Evolutionary conservation across 768 basidiomycete species (phyloP), one percentile per base, ranked within the genome.

Genomic region (Mycena belliarum): DNA sequence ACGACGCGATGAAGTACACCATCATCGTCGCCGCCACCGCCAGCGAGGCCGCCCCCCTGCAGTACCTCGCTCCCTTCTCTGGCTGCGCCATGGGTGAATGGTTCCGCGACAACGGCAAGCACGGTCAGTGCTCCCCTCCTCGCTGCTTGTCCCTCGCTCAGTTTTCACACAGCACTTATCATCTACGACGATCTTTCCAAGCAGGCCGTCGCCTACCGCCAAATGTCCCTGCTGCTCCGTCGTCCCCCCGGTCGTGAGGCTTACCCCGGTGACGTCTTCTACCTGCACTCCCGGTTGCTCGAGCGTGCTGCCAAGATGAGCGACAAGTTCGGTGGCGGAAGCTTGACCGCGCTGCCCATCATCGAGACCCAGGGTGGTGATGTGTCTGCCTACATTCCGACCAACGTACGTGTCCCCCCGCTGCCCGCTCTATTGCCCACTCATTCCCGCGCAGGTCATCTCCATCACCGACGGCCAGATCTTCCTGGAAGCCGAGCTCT

Each of bases 21-120:
- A 96, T 99, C 81, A 94, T 99, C 67, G 97, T 99, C 69, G 97
- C 97, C 68, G 97, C 97, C 66, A 99, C 97, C 58, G 97, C 97
- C 55, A 98, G 95, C 25, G 97, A 99, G 81, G 97, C 97, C 69
- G 97, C 97, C 66, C 97, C 97, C 66, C 84, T 99, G 55, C 97
- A 99, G 75, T 99, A 98, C 80, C 91, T 99, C 68, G 97, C 97
- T 69, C 97, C 97, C 66, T 99, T 99, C 93, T 96, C 97, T 66
- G 97, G 97, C 63, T 96, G 94, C 78, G 97, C 97, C 70, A 99
- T 99, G 95, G 97, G 97, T 75, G 97, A 99, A 81, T 99, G 96
- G 96, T 99, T 99, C 97, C 92, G 94, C 79, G 97, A 99, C 80
- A 99, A 99, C 75, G 96, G 95, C 81, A 98, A 96, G 82, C 97